Evolutionary conservation across 2,329 filamentous ascomycete species (phyloP).

Genomic region (Monosporascus ibericus): DNA sequence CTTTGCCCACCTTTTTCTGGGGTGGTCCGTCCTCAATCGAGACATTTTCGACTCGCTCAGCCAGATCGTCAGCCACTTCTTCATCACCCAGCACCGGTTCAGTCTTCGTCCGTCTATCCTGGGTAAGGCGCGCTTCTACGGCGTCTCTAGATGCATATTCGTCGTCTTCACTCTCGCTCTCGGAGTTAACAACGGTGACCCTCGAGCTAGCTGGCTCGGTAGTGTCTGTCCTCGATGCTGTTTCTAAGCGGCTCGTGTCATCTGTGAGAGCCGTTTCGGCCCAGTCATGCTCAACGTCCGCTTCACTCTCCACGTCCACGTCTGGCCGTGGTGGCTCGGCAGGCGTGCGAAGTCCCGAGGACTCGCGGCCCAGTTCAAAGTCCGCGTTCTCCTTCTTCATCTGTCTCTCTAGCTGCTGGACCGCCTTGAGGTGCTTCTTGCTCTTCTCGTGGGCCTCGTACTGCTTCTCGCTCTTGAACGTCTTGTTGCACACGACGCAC

Average conservation of each 20-base stretch:
- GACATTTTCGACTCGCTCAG: constrained; percentile 17
- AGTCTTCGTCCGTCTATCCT: constrained; percentile 3
- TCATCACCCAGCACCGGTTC: constrained; percentile 8
- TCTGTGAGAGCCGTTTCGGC: constrained; percentile 2
- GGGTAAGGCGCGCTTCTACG: constrained; percentile 34
- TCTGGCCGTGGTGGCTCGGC: constrained; percentile 1
- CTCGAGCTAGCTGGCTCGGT: constrained; percentile 3
- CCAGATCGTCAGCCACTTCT: constrained; percentile 3
- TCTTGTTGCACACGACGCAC: constrained; percentile 72
- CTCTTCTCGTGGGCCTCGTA: constrained; percentile 89
- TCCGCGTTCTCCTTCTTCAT: constrained; percentile 76
- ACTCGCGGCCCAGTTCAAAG: constrained; percentile 39
- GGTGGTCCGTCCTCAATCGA: constrained; percentile 17
- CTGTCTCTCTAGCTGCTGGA: constrained; percentile 71
- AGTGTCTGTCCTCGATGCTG: constrained; percentile 2
- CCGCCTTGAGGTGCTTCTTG: constrained; percentile 88
- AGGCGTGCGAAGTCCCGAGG: not conserved
- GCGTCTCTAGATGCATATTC: constrained; percentile 42
- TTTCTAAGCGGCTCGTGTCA: constrained; percentile 1
- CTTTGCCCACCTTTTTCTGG: constrained; percentile 42
- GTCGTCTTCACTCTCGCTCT: constrained; percentile 23
- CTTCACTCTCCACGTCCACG: constrained; percentile 2
- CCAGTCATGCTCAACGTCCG: not conserved
- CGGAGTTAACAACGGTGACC: constrained; percentile 5
- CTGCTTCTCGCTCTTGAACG: constrained; percentile 88